Evolutionary conservation across 257 asterid species (phyloP).

Genomic region (Lithospermum erythrorhizon): DNA sequence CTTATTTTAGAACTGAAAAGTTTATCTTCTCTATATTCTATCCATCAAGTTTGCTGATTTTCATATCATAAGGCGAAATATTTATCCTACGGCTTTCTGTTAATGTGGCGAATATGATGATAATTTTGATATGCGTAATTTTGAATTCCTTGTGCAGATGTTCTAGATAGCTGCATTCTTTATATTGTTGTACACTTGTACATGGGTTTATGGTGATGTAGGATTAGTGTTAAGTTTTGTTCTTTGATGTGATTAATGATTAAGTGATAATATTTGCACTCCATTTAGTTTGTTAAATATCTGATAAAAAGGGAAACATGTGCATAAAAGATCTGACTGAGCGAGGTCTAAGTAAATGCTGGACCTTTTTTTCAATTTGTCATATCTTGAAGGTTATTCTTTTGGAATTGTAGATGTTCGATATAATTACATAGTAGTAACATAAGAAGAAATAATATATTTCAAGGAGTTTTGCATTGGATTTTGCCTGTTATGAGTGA

Average conservation of each 20-base stretch:
- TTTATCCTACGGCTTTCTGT: too few relatives aligned
- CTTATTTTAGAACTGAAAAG: neutral
- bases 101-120: too few relatives aligned
- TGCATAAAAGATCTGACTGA: neutral
- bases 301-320: neutral
- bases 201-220: too few relatives aligned
- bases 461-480: too few relatives aligned
- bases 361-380: neutral
- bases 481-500: too few relatives aligned
- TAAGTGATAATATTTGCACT: too few relatives aligned
- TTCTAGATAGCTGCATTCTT: neutral
- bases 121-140: too few relatives aligned
- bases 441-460: neutral
- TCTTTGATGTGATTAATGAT: neutral
- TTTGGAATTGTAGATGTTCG: neutral
- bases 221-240: neutral
- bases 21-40: neutral
- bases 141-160: too few relatives aligned
- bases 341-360: neutral
- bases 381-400: neutral
- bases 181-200: neutral
- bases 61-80: too few relatives aligned
- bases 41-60: neutral
- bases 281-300: neutral
- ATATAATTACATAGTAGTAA: too few relatives aligned